Evolutionary conservation across 768 basidiomycete species (phyloP).

Genomic region (Tricholoma matsutake): DNA sequence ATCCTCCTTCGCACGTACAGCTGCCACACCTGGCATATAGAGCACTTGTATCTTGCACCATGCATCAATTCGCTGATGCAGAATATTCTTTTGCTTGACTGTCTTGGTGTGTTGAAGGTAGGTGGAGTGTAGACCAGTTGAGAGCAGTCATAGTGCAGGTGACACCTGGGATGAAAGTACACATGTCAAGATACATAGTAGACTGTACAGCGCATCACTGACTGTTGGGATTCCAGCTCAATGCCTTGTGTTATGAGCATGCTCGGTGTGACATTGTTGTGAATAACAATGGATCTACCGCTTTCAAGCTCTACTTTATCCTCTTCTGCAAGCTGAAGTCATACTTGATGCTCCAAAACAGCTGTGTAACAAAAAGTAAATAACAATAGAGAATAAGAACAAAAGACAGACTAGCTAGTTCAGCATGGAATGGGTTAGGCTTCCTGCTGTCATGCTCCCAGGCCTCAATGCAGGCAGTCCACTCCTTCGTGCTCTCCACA

Average conservation of each 20-base stretch:
- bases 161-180: not conserved
- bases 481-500: not conserved
- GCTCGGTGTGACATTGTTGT: constrained; percentile 14
- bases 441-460: constrained; percentile 6
- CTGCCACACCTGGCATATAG: constrained; percentile 7
- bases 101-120: constrained; percentile 9
- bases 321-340: constrained; percentile 9
- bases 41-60: no score
- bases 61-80: no score
- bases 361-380: not conserved
- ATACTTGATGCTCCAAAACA: constrained; percentile 6
- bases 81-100: not conserved
- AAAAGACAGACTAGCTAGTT: not conserved
- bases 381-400: not conserved
- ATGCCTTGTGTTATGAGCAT: constrained; percentile 23
- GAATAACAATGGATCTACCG: not conserved
- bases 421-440: constrained; percentile 6
- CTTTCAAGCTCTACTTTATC: constrained; percentile 2
- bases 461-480: constrained; percentile 4
- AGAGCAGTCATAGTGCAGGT: not conserved
- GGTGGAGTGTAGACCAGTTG: constrained; percentile 12
- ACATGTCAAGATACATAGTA: not conserved
- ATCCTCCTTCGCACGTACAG: not conserved
- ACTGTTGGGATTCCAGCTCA: constrained; percentile 2
- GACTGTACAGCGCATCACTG: not conserved